Conservation (phyloP, 208 protist genomes). For the Crithidia sp. region DNA sequence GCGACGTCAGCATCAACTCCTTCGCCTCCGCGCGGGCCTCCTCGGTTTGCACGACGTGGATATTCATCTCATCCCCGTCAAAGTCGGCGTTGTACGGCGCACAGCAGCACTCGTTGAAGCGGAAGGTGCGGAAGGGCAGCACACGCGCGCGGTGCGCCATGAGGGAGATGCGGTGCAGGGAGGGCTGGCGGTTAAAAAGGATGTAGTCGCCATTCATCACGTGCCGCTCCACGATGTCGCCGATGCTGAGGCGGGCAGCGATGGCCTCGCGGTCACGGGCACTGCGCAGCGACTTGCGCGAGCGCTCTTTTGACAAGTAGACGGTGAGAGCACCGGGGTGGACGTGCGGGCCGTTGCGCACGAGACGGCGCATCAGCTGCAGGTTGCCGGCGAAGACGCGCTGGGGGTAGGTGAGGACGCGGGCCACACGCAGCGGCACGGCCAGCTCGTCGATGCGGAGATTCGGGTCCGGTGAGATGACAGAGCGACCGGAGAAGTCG, state of each 20-base stretch:
- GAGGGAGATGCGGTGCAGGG: slow-evolving; percentile 99
- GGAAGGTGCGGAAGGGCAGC: slow-evolving; percentile 98
- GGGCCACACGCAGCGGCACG: slow-evolving; percentile 97
- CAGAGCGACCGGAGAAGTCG: slow-evolving; percentile 99
- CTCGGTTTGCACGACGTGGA: slow-evolving; percentile 99
- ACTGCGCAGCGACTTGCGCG: slow-evolving; percentile 79
- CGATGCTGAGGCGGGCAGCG: slow-evolving; percentile 88
- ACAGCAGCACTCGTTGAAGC: slow-evolving; percentile 99
- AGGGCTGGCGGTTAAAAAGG: slow-evolving; percentile 99
- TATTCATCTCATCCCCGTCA: slow-evolving; percentile 99
- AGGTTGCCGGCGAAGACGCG: slow-evolving; percentile 96
- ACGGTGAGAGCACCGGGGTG: slow-evolving; percentile 98
- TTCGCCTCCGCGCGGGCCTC: slow-evolving; percentile 98
- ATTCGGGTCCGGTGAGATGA: slow-evolving; percentile 99
- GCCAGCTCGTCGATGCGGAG: slow-evolving; percentile 97
- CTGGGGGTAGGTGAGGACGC: slow-evolving; percentile 98
- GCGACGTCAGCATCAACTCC: slow-evolving; percentile 95
- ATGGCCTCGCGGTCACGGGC: slow-evolving; percentile 73
- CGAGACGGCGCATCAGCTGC: slow-evolving; percentile 86
- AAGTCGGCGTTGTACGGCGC: slow-evolving; percentile 99
- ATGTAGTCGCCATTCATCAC: slow-evolving; percentile 98
- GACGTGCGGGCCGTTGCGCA: slow-evolving; percentile 96
- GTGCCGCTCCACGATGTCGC: slow-evolving; percentile 99
- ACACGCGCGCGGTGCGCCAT: slow-evolving; percentile 97
- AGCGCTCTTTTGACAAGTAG: slow-evolving; percentile 75